A percentile compares a stretch with the other conserved stretches of the same genome.
phyloP scores from a whole-genome alignment of 352 stramenopile species.

The Phytophthora macrochlamydospora region DNA sequence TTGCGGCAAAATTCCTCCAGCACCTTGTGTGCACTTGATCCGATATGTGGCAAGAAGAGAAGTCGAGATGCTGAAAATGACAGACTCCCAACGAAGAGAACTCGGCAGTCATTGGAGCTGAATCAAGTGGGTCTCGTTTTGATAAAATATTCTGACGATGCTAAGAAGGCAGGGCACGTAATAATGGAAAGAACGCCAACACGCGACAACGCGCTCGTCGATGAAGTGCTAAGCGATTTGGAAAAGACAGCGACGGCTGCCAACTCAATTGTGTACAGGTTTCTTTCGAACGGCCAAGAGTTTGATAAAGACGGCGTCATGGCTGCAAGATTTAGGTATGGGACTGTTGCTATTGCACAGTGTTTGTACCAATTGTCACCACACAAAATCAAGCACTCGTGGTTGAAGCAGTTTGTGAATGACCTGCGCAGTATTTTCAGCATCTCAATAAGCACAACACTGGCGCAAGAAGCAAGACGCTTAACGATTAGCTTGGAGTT shows the following conservation, averaged over 20 bases:
- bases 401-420: neutral
- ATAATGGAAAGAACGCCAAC: no score
- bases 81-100: no score
- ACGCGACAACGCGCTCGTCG: no score
- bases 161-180: no score
- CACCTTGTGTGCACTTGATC: neutral
- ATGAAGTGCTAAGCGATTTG: neutral
- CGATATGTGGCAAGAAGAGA: neutral
- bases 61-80: no score
- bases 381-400: slow-evolving; percentile 5
- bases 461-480: neutral
- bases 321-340: no score
- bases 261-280: neutral
- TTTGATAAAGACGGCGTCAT: no score
- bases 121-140: no score
- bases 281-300: neutral
- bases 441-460: neutral
- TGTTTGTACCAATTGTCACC: neutral
- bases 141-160: no score
- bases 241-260: slow-evolving; percentile 5
- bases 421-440: neutral
- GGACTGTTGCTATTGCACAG: no score
- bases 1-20: no score
- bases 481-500: slow-evolving; percentile 2
- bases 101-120: no score